Evolutionary conservation across 2,329 filamentous ascomycete species (phyloP), one percentile per base, ranked within the genome.

Genomic region (Reticulascus tulasneorum): DNA sequence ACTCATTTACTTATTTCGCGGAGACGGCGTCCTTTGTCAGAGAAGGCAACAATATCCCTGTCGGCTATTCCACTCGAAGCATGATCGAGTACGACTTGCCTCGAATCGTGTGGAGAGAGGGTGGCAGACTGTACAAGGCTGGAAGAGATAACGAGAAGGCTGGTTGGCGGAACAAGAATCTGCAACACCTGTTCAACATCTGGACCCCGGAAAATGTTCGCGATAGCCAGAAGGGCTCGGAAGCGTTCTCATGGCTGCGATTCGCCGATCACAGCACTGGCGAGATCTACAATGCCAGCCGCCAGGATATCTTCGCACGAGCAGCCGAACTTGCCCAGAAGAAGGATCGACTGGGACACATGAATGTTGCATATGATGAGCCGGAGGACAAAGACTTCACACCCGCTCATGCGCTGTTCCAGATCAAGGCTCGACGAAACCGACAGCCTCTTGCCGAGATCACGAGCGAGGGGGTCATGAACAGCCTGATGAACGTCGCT

Each of bases 1-100:
- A 91, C 52, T 84, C 87, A 1, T 81, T 84, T 50, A 79, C 82
- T n/a, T 79, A 84, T 57, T 98, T 91, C 62, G 93, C 90, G 11
- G 93, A 98, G 67, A 96, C 91, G 0, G 90, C 87, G 0, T 96
- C 90, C 0, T 97, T 98, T 60, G 72, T 96, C 48, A 85, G 93
- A 16, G 93, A 98, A 59, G 90, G 91, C 7, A 76, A 70, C 41
- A 82, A 82, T 44, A 75, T 97, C 33, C 70, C 84, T 15, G 84
- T 96, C 15, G 81, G 77, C 25, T 98, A 98, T 60, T 96, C 91
- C 2, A 86, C 88, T 0, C 82, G 87, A 41, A 97, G 82, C 53
- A 50, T 85, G 50, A 91, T 98, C 44, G 82, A 94, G 47, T 96
- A 91, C 56, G 72, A 81, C 30, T 61, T 97, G 37, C 93, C 93